Conservation (phyloP, 2,329 filamentous ascomycete genomes). For the Pyricularia sp. region DNA sequence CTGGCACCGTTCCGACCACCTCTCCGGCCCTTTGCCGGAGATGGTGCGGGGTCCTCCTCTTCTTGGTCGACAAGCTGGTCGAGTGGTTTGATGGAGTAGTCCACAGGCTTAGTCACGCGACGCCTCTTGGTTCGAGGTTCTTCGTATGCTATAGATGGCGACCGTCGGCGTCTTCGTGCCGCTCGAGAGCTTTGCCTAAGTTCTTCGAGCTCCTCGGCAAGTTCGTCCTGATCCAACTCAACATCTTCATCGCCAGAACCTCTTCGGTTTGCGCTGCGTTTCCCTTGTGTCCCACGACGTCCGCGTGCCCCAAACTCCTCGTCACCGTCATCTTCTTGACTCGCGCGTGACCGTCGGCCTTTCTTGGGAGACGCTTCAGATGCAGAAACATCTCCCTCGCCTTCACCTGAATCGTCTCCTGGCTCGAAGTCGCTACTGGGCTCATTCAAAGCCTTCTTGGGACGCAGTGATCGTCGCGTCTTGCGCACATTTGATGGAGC, state of each 20-base stretch:
- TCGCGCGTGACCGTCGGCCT: conserved; percentile 17
- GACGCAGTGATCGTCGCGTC: conserved; percentile 31
- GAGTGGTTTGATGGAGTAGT: conserved; percentile 77
- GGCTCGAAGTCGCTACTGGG: conserved; percentile 50
- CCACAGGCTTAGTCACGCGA: conserved; percentile 52
- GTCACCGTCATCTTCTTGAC: conserved; percentile 26
- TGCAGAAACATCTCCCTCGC: conserved; percentile 24
- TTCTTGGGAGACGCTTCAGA: conserved; percentile 14
- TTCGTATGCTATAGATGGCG: conserved; percentile 43
- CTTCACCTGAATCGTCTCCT: conserved; percentile 44
- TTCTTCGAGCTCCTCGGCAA: conserved; percentile 53
- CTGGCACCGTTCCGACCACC: conserved; percentile 49
- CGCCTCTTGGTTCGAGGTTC: conserved; percentile 35
- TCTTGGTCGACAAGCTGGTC: conserved; percentile 63
- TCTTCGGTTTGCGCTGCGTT: conserved; percentile 1
- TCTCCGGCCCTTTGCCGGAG: conserved; percentile 49
- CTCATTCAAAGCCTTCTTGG: conserved; percentile 34
- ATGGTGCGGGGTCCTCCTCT: conserved; percentile 55
- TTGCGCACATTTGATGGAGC: conserved; percentile 28
- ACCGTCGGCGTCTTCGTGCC: conserved; percentile 34
- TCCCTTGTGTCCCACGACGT: conserved; percentile 20
- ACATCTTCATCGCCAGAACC: conserved; percentile 40
- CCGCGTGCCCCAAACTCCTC: conserved; percentile 37
- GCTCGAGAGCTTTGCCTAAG: conserved; percentile 41
- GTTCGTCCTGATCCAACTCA: conserved; percentile 48